These are phyloP conservation scores for Coniosporium tulheliwenetii DNA, from an alignment of 2,329 filamentous ascomycete genomes.

Conservation along the genomic window DNA sequence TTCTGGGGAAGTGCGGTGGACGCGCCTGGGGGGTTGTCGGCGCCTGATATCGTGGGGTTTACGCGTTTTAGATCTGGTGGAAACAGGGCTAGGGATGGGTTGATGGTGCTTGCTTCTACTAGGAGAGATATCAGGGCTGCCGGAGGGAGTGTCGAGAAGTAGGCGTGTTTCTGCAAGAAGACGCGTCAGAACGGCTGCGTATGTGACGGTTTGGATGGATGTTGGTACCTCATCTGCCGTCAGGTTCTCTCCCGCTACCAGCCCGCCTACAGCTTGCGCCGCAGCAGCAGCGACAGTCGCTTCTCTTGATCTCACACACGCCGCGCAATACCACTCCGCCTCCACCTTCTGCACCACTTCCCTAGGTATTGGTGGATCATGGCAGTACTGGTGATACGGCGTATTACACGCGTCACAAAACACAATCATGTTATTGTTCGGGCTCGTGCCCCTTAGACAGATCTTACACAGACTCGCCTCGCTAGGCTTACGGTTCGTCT, in stretches of 20 bases:
- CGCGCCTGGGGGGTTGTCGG: background rate
- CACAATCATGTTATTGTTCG: slow-evolving; percentile 63
- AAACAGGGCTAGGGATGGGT: slow-evolving; percentile 54
- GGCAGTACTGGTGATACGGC: slow-evolving; percentile 70
- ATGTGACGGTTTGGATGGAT: background rate
- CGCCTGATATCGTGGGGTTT: background rate
- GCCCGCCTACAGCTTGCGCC: slow-evolving; percentile 16
- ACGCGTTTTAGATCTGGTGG: slow-evolving; percentile 15
- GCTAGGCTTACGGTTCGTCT: slow-evolving; percentile 35
- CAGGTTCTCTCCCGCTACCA: slow-evolving; percentile 22
- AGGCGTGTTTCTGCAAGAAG: slow-evolving; percentile 39
- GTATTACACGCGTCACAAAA: slow-evolving; percentile 72
- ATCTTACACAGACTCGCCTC: slow-evolving; percentile 52
- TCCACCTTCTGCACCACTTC: slow-evolving; percentile 50
- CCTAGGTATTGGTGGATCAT: slow-evolving; percentile 58
- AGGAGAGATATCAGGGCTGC: slow-evolving; percentile 49
- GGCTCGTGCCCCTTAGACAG: slow-evolving; percentile 58
- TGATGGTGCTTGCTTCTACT: slow-evolving; percentile 41
- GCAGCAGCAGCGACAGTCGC: too few relatives aligned
- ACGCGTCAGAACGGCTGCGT: slow-evolving; percentile 8
- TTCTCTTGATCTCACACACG: slow-evolving; percentile 39
- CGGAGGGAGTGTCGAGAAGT: slow-evolving; percentile 46
- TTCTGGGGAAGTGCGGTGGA: slow-evolving; percentile 2
- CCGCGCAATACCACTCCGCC: slow-evolving; percentile 55
- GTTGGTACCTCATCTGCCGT: slow-evolving; percentile 24